Percentiles rank a stretch among this genome's conserved stretches.
These are phyloP conservation scores for Kalaharituber pfeilii DNA, from an alignment of 2,329 filamentous ascomycete genomes.

Conservation along the genomic window DNA sequence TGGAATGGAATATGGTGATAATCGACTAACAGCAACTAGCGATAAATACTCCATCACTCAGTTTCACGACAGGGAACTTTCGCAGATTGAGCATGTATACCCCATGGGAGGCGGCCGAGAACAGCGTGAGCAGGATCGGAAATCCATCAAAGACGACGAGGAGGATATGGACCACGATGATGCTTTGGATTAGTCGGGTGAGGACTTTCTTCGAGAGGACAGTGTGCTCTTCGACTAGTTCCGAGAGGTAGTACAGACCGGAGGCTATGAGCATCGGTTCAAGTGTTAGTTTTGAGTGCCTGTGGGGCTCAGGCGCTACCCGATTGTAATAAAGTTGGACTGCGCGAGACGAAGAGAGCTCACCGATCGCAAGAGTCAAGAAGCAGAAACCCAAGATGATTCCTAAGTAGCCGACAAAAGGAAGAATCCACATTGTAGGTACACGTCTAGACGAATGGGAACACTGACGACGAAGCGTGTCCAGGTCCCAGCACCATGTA, in stretches of 20 bases:
- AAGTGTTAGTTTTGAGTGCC: not conserved
- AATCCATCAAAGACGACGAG: slow-evolving; percentile 74
- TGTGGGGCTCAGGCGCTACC: not conserved
- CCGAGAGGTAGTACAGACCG: slow-evolving; percentile 95
- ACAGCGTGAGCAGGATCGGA: slow-evolving; percentile 52
- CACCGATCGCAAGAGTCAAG: slow-evolving; percentile 82
- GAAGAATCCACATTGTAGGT: slow-evolving; percentile 81
- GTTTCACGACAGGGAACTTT: slow-evolving; percentile 57
- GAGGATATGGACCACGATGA: slow-evolving; percentile 56
- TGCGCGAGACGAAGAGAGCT: no score
- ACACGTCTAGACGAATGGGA: not conserved
- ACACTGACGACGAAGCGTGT: no score
- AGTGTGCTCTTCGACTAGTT: slow-evolving; percentile 94
- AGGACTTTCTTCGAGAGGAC: slow-evolving; percentile 81
- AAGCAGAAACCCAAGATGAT: slow-evolving; percentile 81
- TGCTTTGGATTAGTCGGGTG: slow-evolving; percentile 63
- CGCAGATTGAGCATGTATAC: slow-evolving; percentile 79
- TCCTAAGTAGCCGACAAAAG: slow-evolving; percentile 75
- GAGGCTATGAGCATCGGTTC: slow-evolving; percentile 43
- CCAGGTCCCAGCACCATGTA: no score
- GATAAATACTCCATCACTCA: slow-evolving; percentile 75
- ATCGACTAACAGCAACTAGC: slow-evolving; percentile 48
- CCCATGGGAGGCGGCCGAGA: slow-evolving; percentile 65
- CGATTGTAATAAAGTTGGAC: no score
- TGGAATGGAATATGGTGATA: not conserved